Evolutionary conservation across 2,329 filamentous ascomycete species (phyloP).

Genomic region (Colletotrichum trifolii): DNA sequence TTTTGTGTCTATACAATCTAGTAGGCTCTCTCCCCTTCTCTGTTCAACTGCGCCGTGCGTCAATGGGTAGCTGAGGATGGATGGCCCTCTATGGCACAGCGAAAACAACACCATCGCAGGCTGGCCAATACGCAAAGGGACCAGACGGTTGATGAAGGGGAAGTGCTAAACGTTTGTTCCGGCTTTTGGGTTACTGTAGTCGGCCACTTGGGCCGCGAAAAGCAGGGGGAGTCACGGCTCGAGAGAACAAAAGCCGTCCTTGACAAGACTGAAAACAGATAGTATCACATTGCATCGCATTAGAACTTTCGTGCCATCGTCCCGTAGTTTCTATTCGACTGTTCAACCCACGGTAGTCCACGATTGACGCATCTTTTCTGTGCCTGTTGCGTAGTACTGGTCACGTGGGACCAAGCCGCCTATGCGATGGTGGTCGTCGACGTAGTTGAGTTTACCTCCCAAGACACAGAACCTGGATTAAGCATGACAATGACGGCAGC

Average conservation of each 20-base stretch:
- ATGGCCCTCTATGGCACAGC: no score
- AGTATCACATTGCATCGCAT: conserved; percentile 16
- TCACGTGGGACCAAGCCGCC: no score
- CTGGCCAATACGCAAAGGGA: no score
- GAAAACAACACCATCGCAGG: no score
- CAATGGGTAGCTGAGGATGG: no score
- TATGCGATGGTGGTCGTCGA: no score
- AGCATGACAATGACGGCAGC: conserved; percentile 1
- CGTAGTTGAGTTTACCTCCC: no score
- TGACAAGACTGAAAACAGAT: conserved; percentile 32
- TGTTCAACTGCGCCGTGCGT: conserved; percentile 11
- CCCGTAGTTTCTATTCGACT: neutral
- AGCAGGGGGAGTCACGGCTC: conserved; percentile 13
- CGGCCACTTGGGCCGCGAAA: conserved; percentile 17
- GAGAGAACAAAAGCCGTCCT: conserved; percentile 6
- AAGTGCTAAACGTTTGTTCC: neutral
- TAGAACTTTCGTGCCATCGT: neutral
- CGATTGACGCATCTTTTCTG: no score
- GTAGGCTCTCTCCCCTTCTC: conserved; percentile 23
- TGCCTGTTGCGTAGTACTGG: no score
- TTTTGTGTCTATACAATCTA: conserved; percentile 34
- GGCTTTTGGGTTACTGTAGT: conserved; percentile 10
- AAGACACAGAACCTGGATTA: neutral
- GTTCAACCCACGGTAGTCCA: neutral
- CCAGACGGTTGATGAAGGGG: no score